Evolutionary conservation across 208 protist species (phyloP).

Genomic region (Porcisia deanei): DNA sequence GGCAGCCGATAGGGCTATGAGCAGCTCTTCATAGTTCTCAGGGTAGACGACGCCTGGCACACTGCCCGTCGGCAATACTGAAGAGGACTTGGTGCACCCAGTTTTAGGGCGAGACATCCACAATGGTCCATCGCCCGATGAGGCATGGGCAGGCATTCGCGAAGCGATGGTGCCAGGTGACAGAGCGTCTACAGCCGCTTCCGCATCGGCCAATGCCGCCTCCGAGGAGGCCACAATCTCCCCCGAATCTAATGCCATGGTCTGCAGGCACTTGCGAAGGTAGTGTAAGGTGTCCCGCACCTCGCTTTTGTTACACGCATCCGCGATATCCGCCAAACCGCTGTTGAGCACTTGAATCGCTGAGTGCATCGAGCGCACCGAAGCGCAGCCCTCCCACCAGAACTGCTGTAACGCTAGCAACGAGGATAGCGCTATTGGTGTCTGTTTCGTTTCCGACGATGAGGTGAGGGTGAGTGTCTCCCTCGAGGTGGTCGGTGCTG

Average conservation of each 20-base stretch:
- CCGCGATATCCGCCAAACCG: constrained; percentile 37
- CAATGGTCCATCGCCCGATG: background rate
- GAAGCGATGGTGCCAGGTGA: background rate
- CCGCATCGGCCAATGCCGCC: background rate
- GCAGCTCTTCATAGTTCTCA: constrained; percentile 40
- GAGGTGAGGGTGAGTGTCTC: background rate
- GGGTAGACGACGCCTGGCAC: background rate
- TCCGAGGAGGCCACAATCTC: background rate
- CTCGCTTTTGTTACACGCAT: constrained; percentile 36
- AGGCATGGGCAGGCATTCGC: too few species aligned
- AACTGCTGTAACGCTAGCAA: constrained; percentile 59
- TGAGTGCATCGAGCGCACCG: constrained; percentile 24
- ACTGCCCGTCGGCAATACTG: too few species aligned
- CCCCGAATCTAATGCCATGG: constrained; percentile 17
- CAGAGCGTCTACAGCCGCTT: background rate
- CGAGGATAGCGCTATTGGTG: constrained; percentile 14
- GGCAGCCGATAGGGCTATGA: constrained; percentile 59
- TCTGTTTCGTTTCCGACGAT: background rate
- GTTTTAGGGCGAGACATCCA: background rate
- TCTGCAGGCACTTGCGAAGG: constrained; percentile 36
- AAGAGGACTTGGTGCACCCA: background rate
- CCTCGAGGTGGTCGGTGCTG: background rate
- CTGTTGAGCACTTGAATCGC: constrained; percentile 22
- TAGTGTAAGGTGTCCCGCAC: constrained; percentile 48
- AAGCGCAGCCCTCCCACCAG: constrained; percentile 63